These are phyloP conservation scores for Ophiostoma populinum DNA, from an alignment of 2,329 filamentous ascomycete genomes.

Conservation along the genomic window DNA sequence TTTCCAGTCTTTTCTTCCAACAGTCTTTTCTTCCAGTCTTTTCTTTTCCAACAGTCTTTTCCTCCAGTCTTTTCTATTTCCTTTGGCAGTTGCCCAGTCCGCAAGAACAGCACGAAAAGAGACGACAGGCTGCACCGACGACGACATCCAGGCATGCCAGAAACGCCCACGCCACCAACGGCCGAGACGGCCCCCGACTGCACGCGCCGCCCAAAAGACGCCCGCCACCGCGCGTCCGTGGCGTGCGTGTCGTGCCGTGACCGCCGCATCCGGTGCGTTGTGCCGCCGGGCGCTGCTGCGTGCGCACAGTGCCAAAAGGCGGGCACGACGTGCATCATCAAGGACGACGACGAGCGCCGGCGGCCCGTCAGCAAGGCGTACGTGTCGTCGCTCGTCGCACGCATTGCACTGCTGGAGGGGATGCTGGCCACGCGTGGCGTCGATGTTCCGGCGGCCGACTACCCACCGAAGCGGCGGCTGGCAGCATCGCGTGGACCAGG, in stretches of 20 bases:
- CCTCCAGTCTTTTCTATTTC: not conserved
- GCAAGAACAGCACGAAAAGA: too few species aligned
- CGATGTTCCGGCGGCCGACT: slow-evolving; percentile 29
- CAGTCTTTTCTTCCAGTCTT: too few species aligned
- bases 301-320: slow-evolving; percentile 35
- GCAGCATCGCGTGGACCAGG: too few species aligned
- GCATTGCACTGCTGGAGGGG: slow-evolving; percentile 32
- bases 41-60: too few species aligned
- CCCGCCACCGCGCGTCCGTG: slow-evolving; percentile 32
- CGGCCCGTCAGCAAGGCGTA: slow-evolving; percentile 41
- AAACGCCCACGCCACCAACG: slow-evolving; percentile 9
- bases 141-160: not conserved
- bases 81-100: not conserved
- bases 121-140: not conserved
- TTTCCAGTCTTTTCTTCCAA: too few species aligned
- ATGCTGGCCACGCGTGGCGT: slow-evolving; percentile 33
- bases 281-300: slow-evolving; percentile 30
- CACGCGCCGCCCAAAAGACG: slow-evolving; percentile 12
- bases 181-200: slow-evolving; percentile 19
- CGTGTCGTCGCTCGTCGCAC: slow-evolving; percentile 37
- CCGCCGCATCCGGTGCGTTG: slow-evolving; percentile 30
- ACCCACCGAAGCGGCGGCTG: slow-evolving; percentile 34
- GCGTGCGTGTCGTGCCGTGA: slow-evolving; percentile 37
- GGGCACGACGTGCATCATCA: slow-evolving; percentile 34
- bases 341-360: slow-evolving; percentile 38